Evolutionary conservation across 371 early-diverging fungal genomes (phyloP), one percentile per base, ranked within the genome.

Genomic region (Dichotomocladium elegans): DNA sequence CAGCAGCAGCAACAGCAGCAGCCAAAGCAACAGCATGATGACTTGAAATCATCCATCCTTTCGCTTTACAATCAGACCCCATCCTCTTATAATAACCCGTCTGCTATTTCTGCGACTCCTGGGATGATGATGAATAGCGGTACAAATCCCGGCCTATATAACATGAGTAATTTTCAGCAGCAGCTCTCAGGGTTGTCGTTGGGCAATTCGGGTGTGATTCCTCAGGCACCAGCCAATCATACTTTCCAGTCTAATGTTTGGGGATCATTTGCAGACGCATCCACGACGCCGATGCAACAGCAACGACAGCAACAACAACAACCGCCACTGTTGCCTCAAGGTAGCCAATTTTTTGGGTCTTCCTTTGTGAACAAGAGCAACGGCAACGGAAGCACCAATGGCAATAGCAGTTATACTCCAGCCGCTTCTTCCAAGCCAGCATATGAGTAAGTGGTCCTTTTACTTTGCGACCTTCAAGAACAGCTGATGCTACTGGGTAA

Each of bases 31-130:
- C 61, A 66, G 19, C 72, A 72, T 15, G 57, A 70, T 28, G 79
- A 80, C 49, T 60, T 81, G 53, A 80, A 80, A 49, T 76, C 78
- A 15, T 78, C 79, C 8, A 81, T 83, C 58, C 61, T 83, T 22
- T 83, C 83, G 3, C 48, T 83, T 26, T 83, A 83, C 40, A 64
- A 60, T 27, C 41, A 15, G 14, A 15, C 48, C 15, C 56, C 49
- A 10, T 27, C 15, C 7, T 42, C 57, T 33, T 44, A n/a, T n/a
- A n/a, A n/a, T n/a, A n/a, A n/a, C n/a, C n/a, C n/a, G n/a, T n/a
- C n/a, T n/a, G n/a, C n/a, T n/a, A n/a, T n/a, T n/a, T n/a, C n/a
- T n/a, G n/a, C n/a, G n/a, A n/a, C 68, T 7, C 33, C 45, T 19
- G 47, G 40, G 51, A 41, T 22, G 24, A 30, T 30, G 44, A 51